Evolutionary conservation across 345 rosid genomes (phyloP), one percentile per base, ranked within the genome.

Genomic region (Sonneratia caseolaris): DNA sequence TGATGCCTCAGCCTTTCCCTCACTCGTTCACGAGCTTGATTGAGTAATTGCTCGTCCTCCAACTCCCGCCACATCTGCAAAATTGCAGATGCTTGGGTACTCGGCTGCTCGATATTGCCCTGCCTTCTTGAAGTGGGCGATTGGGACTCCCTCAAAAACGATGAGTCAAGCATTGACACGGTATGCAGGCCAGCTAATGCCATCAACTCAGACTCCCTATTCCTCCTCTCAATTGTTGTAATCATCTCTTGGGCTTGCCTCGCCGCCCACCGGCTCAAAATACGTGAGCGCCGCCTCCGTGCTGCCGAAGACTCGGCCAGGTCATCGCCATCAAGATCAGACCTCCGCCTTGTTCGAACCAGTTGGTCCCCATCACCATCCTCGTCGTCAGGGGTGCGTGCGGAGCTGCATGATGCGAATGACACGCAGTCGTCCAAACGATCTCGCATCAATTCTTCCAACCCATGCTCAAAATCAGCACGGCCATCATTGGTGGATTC

Each of bases 181-280:
- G 99, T 88, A 53, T 96, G 99, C 85, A 96, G 79, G 76, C 97
- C 96, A 0, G 99, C 99, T 45, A 96, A 78, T 0, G 98, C 99
- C 88, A 96, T 91, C 83, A 96, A 79, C 79, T 96, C 99, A 0
- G 99, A 87, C 86, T 96, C 99, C 7, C 89, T 89, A 73, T 91
- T 92, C 84, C 96, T 84, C 84, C 93, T 89, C 86, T 96, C 99
- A 38, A 96, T 87, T 0, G 97, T 92, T 19, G 99, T 92, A 15
- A 96, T 96, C 98, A 92, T 92, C 78, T 96, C 97, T 78, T 92
- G 98, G 22, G 99, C 98, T 73, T 92, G 99, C 71, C 99, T 80
- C 1, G 98, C 99, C 69, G 97, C 99, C 99, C 98, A 96, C 65
- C 85, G 75, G 75, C 96, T 91, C 78, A 91, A 73, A 73, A 96